Evolutionary conservation across 2,329 filamentous ascomycete genomes (phyloP).

Genomic region (Metarhizium sp.): DNA sequence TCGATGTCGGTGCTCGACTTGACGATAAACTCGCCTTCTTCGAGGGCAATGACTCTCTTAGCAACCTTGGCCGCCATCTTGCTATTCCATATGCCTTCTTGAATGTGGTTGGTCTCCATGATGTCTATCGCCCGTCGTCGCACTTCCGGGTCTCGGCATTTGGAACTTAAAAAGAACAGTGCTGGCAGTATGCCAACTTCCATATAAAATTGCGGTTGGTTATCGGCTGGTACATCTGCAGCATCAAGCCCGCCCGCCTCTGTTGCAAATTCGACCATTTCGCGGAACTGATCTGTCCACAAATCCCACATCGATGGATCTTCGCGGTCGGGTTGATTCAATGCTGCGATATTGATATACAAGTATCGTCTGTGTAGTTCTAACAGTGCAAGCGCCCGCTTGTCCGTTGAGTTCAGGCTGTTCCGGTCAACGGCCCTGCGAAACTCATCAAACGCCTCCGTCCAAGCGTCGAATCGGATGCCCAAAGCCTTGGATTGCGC

Average conservation of each 20-base stretch:
- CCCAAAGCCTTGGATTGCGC: not conserved
- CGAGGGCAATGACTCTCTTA: conserved; percentile 1
- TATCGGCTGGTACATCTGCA: not conserved
- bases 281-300: conserved; percentile 3
- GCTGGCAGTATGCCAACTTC: conserved; percentile 3
- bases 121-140: conserved; percentile 3
- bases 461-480: not conserved
- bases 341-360: conserved; percentile 4
- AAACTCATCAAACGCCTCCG: conserved; percentile 3
- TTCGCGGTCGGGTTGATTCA: conserved; percentile 1
- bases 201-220: conserved; percentile 4
- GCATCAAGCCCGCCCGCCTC: not conserved
- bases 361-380: conserved; percentile 5
- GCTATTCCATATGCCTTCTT: conserved; percentile 6
- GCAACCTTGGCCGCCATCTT: conserved; percentile 4
- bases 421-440: not conserved
- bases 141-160: conserved; percentile 4
- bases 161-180: conserved; percentile 2
- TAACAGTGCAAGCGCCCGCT: conserved; percentile 2
- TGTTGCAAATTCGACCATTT: conserved; percentile 3
- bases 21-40: not conserved
- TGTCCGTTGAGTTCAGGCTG: not conserved
- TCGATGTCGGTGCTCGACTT: not conserved
- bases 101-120: conserved; percentile 1
- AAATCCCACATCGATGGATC: conserved; percentile 5